These are phyloP conservation scores for Saccharomyces jurei DNA, from an alignment of 805 yeast species.

Conservation along the genomic window DNA sequence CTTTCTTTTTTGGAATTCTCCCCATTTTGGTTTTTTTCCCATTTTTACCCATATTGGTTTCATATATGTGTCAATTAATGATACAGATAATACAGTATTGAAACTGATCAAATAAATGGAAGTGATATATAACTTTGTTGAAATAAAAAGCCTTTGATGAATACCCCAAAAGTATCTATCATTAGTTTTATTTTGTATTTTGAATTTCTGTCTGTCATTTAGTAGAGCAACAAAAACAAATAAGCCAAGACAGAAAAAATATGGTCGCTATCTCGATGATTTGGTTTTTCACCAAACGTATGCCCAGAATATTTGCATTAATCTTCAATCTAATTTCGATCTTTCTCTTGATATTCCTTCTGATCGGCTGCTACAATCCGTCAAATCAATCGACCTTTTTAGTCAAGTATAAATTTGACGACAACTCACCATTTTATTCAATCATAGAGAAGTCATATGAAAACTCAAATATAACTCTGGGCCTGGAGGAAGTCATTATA, in stretches of 20 bases:
- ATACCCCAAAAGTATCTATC: no score
- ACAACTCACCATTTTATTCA: constrained; percentile 36
- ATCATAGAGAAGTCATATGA: constrained; percentile 34
- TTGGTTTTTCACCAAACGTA: constrained; percentile 29
- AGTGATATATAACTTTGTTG: neutral
- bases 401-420: constrained; percentile 42
- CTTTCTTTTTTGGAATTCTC: neutral
- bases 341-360: constrained; percentile 45
- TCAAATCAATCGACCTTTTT: constrained; percentile 44
- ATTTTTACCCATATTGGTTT: neutral
- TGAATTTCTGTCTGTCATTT: neutral
- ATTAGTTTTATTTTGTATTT: neutral
- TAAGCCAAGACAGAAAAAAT: neutral
- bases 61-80: neutral
- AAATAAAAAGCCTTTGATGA: neutral
- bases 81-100: neutral
- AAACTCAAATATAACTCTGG: constrained; percentile 24
- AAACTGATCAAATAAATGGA: neutral
- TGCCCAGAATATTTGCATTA: constrained; percentile 38
- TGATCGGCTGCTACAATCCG: constrained; percentile 45
- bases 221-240: neutral
- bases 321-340: constrained; percentile 39
- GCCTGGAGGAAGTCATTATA: constrained; percentile 36
- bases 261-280: constrained; percentile 5
- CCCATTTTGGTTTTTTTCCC: neutral